These are phyloP conservation scores for Fistulinella cinereoalba DNA, from an alignment of 1,284 basidiomycete species.

Conservation along the genomic window DNA sequence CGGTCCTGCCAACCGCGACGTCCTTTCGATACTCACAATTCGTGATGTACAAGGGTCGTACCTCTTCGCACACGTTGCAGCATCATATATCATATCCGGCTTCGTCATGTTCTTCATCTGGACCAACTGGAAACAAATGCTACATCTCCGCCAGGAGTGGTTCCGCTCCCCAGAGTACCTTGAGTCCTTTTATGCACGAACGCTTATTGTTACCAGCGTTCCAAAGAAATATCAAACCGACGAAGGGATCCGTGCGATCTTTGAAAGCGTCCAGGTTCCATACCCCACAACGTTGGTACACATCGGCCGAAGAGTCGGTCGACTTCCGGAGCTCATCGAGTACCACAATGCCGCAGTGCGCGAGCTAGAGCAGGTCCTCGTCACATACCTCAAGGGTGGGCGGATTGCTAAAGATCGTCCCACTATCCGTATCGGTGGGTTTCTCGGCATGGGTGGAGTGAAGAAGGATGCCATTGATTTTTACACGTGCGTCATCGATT, in stretches of 20 bases:
- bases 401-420: conserved; percentile 67
- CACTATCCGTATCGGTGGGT: conserved; percentile 62
- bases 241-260: conserved; percentile 64
- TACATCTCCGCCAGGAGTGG: conserved; percentile 55
- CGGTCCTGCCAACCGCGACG: conserved; percentile 22
- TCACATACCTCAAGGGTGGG: conserved; percentile 72
- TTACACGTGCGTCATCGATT: conserved; percentile 47
- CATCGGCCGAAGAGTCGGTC: conserved; percentile 64
- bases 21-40: conserved; percentile 66
- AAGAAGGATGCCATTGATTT: conserved; percentile 75
- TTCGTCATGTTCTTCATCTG: conserved; percentile 59
- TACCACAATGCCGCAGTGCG: conserved; percentile 76
- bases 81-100: conserved; percentile 58
- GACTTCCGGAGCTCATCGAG: conserved; percentile 67
- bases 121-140: conserved; percentile 62
- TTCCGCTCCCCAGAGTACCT: conserved; percentile 67
- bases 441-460: conserved; percentile 64
- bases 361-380: conserved; percentile 72
- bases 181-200: conserved; percentile 63
- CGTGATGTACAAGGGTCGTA: conserved; percentile 55
- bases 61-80: conserved; percentile 65
- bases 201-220: conserved; percentile 62
- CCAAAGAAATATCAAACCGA: conserved; percentile 65
- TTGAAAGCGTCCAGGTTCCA: conserved; percentile 62
- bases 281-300: conserved; percentile 77